A percentile compares a stretch with the other conserved stretches of the same genome.
These are phyloP conservation scores for Pseudovirgaria hyperparasitica DNA, from an alignment of 2,329 filamentous ascomycete species.

Conservation along the genomic window DNA sequence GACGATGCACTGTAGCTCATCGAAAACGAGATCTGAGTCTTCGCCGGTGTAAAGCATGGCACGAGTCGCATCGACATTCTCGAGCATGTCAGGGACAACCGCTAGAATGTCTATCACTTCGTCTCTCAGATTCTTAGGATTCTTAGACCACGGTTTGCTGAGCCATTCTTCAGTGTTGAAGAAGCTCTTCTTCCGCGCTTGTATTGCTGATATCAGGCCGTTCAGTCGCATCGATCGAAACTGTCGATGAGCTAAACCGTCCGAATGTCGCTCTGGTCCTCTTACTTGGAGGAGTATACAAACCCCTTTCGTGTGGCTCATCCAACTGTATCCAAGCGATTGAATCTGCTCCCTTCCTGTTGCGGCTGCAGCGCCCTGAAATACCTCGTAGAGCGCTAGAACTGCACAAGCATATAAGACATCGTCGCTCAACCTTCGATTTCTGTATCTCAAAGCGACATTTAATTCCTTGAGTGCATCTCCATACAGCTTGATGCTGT, in stretches of 20 bases:
- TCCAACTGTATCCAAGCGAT: constrained; percentile 11
- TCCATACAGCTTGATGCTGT: constrained; percentile 15
- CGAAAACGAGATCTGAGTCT: not conserved
- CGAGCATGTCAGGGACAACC: constrained; percentile 18
- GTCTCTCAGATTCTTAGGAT: constrained; percentile 20
- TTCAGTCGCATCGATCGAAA: not conserved
- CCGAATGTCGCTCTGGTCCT: constrained; percentile 1
- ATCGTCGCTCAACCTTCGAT: constrained; percentile 10
- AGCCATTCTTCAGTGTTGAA: constrained; percentile 21
- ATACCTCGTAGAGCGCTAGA: constrained; percentile 11
- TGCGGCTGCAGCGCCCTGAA: not conserved
- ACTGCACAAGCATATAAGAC: constrained; percentile 13
- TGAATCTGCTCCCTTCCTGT: not conserved
- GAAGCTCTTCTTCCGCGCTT: constrained; percentile 20
- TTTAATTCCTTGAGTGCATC: constrained; percentile 13
- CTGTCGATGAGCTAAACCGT: too few species aligned
- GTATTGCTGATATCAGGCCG: constrained; percentile 13
- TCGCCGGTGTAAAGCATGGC: constrained; percentile 3
- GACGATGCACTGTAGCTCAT: constrained; percentile 2
- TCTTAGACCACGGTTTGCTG: constrained; percentile 20
- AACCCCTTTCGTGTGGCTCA: not conserved
- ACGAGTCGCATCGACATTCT: constrained; percentile 13
- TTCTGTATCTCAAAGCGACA: constrained; percentile 9
- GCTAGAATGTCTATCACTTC: constrained; percentile 20
- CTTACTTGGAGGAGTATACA: constrained; percentile 1